phyloP scores from a whole-genome alignment of 163 green algal species.

The Scenedesmus sp. region DNA sequence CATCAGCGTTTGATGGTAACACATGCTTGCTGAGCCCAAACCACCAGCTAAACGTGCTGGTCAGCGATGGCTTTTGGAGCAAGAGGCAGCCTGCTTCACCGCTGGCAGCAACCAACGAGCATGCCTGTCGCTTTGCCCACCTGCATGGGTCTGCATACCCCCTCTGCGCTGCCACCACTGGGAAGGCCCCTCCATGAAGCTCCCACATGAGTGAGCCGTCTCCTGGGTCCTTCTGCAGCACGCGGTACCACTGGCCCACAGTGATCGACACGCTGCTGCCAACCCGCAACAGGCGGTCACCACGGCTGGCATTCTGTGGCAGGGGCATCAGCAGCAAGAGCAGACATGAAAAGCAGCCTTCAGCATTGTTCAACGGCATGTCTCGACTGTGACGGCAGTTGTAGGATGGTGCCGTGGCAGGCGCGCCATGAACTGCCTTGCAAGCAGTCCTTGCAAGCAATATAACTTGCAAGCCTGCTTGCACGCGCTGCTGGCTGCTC shows the following conservation, averaged over 20 bases:
- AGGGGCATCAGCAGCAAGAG: not conserved
- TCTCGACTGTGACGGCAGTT: not conserved
- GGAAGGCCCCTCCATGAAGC: conserved; percentile 21
- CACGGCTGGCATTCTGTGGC: not conserved
- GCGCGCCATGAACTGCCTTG: too few species aligned
- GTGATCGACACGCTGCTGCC: not conserved
- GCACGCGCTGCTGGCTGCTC: too few species aligned
- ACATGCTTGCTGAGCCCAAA: not conserved
- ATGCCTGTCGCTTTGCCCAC: not conserved
- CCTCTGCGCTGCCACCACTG: conserved; percentile 15
- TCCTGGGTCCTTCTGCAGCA: conserved; percentile 42
- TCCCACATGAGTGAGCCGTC: conserved; percentile 46
- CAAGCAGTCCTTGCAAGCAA: not conserved
- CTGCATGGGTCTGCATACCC: conserved; percentile 24
- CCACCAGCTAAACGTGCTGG: not conserved
- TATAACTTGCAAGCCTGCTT: too few species aligned
- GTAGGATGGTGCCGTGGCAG: too few species aligned
- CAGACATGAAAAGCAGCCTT: too few species aligned
- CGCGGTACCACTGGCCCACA: conserved; percentile 32
- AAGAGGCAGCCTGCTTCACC: not conserved
- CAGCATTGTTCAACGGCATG: not conserved
- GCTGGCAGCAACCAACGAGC: not conserved
- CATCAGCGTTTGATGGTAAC: not conserved
- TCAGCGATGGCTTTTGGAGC: not conserved
- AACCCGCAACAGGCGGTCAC: conserved; percentile 4